Evolutionary conservation across 2,329 filamentous ascomycete genomes (phyloP), one percentile per base, ranked within the genome.

Genomic region (Botrytis tulipae): DNA sequence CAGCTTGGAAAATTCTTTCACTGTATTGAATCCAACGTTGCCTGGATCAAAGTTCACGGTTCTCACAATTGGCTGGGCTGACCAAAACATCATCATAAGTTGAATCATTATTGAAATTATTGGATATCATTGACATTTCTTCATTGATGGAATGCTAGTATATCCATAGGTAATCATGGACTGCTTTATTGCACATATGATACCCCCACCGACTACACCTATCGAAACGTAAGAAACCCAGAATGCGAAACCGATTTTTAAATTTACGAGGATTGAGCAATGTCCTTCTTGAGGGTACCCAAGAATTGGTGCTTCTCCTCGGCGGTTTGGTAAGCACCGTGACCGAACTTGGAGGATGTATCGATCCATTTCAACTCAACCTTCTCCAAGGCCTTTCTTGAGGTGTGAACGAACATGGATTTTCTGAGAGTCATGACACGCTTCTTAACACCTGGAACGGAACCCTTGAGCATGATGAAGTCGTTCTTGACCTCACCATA

Each of bases 331-430:
- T 97, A 99, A 83, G 94, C 95, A 91, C 96, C 96, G 89, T 99
- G 96, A 87, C 96, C 96, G 86, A 99, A 99, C 90, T 99, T 97
- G 88, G 95, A 98, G 77, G 95, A 98, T 82, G 96, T 99, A 84
- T 99, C 96, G 92, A 99, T 99, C 96, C 96, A 99, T 89, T 99
- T 99, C 89, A 99, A 93, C 84, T 95, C 93, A 85, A 98, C 93
- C 93, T 99, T 98, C 92, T 99, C 96, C 83, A 97, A 90, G 73
- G 96, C 93, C 85, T 92, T 94, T 84, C 96, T 90, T 83, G 93
- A 97, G 81, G 95, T 98, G 90, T 99, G 96, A 77, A 88, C 89
- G 91, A 96, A 98, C 90, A 99, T 96, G 80, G 95, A 97, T 90
- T 98, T 99, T 86, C 96, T 93, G 82, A 99, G 93, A 80, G 96